Base-by-base conservation (phyloP, 768 basidiomycete genomes). In the Mycena haematopus region DNA sequence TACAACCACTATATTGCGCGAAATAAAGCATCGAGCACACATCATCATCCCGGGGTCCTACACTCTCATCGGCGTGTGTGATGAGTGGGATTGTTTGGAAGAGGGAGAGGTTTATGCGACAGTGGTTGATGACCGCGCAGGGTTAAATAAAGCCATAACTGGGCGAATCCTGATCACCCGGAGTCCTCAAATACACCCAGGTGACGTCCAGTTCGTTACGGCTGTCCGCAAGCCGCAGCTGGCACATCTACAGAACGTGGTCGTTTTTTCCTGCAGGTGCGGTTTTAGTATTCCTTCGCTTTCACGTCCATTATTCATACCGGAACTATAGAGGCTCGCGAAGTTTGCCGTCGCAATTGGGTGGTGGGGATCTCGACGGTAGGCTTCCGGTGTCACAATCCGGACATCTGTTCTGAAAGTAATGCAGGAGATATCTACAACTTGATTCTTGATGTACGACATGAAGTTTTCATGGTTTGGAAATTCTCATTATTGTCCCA, bases 341-440 rank as follows among this genome's bases (percentile, higher is more conserved):
- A 56, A 72, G 80, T 19, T 62, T 85, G 14, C 78, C 83, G 1
- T 81, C 80, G 13, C 77, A 75, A 61, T 77, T 85, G 17, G 83
- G 83, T 27, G 84, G 84, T 24, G 84, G 84, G 9, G 84, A 85
- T 70, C 71, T 84, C 49, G 84, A 85, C 64, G 84, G 82, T 44
- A 73, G 29, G 77, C 73, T 54, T 78, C 74, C 60, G 14, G 22
- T 35, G 73, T 14, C 71, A 75, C 38, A 67, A 65, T 58, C 14
- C 15, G 19, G 10, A 45, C 6, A 21, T n/a, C 15, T 35, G 7
- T 49, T n/a, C 22, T 55, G 3, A 61, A 22, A 0, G 13, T 29
- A 14, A 25, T 9, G 7, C 50, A 68, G 81, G 83, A 6, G 83
- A 84, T 56, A 78, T 80, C 22, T 85, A 81, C 56, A 83, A 82